Evolutionary conservation across 2,329 filamentous ascomycete genomes (phyloP).

Genomic region (Graphilbum fragrans): DNA sequence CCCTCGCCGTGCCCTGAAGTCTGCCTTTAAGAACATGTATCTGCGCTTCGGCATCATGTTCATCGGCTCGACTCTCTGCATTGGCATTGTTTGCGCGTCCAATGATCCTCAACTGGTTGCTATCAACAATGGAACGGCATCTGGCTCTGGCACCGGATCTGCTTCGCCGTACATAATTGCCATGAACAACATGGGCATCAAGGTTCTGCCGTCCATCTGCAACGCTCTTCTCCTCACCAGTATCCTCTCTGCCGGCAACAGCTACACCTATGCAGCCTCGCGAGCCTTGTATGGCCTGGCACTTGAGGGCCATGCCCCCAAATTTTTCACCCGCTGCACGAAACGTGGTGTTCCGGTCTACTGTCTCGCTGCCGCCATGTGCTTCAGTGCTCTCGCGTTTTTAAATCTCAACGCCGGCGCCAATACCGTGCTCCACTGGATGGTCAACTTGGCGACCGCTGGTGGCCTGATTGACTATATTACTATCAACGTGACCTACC

Average conservation of each 20-base stretch:
- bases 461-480: slow-evolving; percentile 29
- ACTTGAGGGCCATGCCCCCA: slow-evolving; percentile 43
- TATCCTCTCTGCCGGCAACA: slow-evolving; percentile 57
- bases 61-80: too few species aligned
- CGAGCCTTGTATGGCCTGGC: slow-evolving; percentile 48
- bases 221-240: slow-evolving; percentile 66
- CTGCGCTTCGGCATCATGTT: slow-evolving; percentile 18
- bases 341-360: slow-evolving; percentile 29
- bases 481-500: slow-evolving; percentile 31
- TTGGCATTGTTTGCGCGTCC: too few species aligned
- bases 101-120: slow-evolving; percentile 15
- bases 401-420: slow-evolving; percentile 23
- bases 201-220: slow-evolving; percentile 57
- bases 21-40: too few species aligned
- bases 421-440: slow-evolving; percentile 27
- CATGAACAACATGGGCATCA: slow-evolving; percentile 53
- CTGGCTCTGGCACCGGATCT: slow-evolving; percentile 17
- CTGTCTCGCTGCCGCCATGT: slow-evolving; percentile 1
- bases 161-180: slow-evolving; percentile 59
- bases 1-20: too few species aligned
- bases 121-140: slow-evolving; percentile 1
- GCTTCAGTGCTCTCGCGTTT: slow-evolving; percentile 19
- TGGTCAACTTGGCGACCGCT: slow-evolving; percentile 23
- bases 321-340: slow-evolving; percentile 29
- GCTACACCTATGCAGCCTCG: slow-evolving; percentile 46